Percentiles rank a stretch among this genome's conserved stretches.
phyloP scores from a whole-genome alignment of 805 yeast species.

The Starmera caribaea region DNA sequence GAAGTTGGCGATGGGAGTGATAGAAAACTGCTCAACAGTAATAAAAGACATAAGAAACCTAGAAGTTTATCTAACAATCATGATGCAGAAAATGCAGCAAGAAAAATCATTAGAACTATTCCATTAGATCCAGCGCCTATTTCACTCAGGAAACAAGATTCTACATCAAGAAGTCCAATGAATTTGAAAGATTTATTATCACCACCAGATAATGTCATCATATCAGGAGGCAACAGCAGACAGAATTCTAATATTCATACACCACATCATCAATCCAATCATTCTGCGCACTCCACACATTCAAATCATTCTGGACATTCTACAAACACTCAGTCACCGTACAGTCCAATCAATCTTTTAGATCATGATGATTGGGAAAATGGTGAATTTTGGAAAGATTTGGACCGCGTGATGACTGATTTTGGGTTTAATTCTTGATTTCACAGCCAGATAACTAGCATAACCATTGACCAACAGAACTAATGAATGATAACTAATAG shows the following conservation, averaged over 20 bases:
- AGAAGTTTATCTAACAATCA: conserved; percentile 44
- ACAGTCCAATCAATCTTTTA: conserved; percentile 5
- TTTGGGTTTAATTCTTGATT: conserved; percentile 67
- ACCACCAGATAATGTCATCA: background rate
- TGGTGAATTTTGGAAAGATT: conserved; percentile 56
- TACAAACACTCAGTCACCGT: background rate
- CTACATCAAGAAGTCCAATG: conserved; percentile 5
- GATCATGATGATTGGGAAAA: conserved; percentile 34
- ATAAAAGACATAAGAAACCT: conserved; percentile 23
- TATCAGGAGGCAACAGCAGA: too few species aligned
- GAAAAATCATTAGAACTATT: conserved; percentile 66
- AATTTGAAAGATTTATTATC: conserved; percentile 8
- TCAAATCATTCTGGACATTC: background rate
- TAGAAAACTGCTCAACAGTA: conserved; percentile 13
- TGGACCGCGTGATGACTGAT: conserved; percentile 83
- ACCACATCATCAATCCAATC: conserved; percentile 4
- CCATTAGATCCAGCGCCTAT: conserved; percentile 83
- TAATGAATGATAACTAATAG: too few species aligned
- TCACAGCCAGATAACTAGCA: too few species aligned
- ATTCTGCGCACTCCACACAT: background rate
- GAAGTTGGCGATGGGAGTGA: conserved; percentile 25
- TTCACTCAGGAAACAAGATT: conserved; percentile 11
- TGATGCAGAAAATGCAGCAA: conserved; percentile 63
- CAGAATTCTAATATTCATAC: background rate
- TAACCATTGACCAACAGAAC: too few species aligned